Evolutionary conservation across 2,329 filamentous ascomycete genomes (phyloP), one percentile per base, ranked within the genome.

Genomic region (Fusarium sp.): DNA sequence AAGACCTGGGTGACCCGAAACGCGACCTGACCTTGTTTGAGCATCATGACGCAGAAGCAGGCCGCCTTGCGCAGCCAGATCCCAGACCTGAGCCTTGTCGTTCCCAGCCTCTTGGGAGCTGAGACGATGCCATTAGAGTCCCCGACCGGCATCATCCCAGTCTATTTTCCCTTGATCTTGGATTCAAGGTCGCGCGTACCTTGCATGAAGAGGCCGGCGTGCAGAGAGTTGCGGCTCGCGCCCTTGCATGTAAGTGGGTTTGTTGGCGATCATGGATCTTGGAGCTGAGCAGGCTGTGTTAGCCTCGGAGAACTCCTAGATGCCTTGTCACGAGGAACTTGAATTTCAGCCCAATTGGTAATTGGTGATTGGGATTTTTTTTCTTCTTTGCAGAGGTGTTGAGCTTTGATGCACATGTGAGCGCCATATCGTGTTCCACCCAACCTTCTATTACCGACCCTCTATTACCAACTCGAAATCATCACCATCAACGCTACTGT

Each of bases 151-250:
- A 52, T 16, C 20, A 66, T 59, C 62, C 67, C 38, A 54, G 65
- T 62, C 6, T 62, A 16, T 37, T 37, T 61, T 16, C 37, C 34
- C 60, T 59, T 37, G 45, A 60, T 35, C 52, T 40, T 34, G 16
- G 18, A 20, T 59, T 42, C 37, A 31, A 47, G 35, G 69, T 62
- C 52, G 56, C 62, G 60, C 58, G 72, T 75, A 58, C 72, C 72
- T 74, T 74, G 60, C 72, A 75, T 73, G 59, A 74, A 35, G 56
- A 56, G 68, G 58, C 59, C 47, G 62, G 40, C 61, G 56, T 62
- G 70, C 56, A 66, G 34, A 61, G 24, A 38, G 42, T 66, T 66
- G 45, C 50, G 50, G 52, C 35, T 69, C 62, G 45, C 52, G 62
- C 66, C 72, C 62, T 63, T 72, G 65, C 66, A 70, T 57, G 42